A percentile compares a stretch with the other conserved stretches of the same genome.
Evolutionary conservation across 371 early-diverging fungal genomes (phyloP).

Genomic region (Mucor ambiguus): DNA sequence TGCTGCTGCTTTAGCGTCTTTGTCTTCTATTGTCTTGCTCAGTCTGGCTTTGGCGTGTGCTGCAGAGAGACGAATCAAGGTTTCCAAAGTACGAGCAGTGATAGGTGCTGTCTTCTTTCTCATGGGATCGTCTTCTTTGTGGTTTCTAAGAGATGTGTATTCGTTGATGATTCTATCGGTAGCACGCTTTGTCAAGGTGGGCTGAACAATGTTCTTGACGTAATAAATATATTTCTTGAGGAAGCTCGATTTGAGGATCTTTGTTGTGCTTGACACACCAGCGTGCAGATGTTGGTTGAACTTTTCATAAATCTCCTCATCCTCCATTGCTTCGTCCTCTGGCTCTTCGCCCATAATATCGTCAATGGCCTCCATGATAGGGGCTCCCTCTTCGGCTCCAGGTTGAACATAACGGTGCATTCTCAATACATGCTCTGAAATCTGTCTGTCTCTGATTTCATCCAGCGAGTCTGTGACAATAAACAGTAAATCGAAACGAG

Average conservation of each 20-base stretch:
- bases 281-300: constrained; percentile 74
- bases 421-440: constrained; percentile 90
- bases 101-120: constrained; percentile 81
- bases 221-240: constrained; percentile 86
- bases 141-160: constrained; percentile 78
- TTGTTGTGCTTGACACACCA: constrained; percentile 52
- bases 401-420: constrained; percentile 93
- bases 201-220: constrained; percentile 76
- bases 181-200: constrained; percentile 72
- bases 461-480: constrained; percentile 92
- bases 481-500: constrained; percentile 99
- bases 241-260: constrained; percentile 75
- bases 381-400: constrained; percentile 85
- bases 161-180: constrained; percentile 78
- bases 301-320: constrained; percentile 75
- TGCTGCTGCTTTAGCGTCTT: constrained; percentile 88
- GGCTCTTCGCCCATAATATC: constrained; percentile 55
- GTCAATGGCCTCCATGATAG: constrained; percentile 65
- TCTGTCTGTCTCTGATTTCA: constrained; percentile 82
- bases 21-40: constrained; percentile 76
- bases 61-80: constrained; percentile 97
- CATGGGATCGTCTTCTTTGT: constrained; percentile 57
- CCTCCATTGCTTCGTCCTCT: constrained; percentile 56
- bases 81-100: constrained; percentile 99
- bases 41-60: constrained; percentile 98